Conservation (phyloP, 176 grass and related monocot species). For the Aegilops sharonensis region DNA sequence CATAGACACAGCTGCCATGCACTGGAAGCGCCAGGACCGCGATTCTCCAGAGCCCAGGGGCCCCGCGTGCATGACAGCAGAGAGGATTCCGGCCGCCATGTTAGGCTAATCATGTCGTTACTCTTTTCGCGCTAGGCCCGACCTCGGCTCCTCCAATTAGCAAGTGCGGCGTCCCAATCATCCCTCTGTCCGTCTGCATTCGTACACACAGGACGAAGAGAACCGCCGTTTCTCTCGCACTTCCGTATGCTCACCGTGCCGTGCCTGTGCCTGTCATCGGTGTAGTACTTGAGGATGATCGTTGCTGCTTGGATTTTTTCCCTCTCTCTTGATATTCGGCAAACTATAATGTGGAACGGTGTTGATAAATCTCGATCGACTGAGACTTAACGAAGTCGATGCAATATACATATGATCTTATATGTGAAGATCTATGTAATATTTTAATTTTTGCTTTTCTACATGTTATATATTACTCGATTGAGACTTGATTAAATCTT, state of each 20-base stretch:
- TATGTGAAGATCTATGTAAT: too few relatives aligned
- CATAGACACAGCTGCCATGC: background rate
- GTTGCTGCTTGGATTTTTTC: background rate
- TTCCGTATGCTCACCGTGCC: too few relatives aligned
- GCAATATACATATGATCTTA: too few relatives aligned
- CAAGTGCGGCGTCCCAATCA: constrained; percentile 5
- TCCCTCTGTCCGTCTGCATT: background rate
- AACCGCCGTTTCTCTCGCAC: background rate
- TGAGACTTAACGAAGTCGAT: too few relatives aligned
- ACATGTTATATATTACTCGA: too few relatives aligned
- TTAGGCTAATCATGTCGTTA: background rate
- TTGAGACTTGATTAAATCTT: too few relatives aligned
- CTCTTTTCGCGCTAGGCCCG: background rate
- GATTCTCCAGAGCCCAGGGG: background rate
- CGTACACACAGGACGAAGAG: background rate
- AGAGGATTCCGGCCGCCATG: background rate
- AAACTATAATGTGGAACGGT: too few relatives aligned
- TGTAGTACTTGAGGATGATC: background rate
- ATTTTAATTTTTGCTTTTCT: too few relatives aligned
- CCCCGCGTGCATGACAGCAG: background rate
- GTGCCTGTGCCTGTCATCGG: too few relatives aligned
- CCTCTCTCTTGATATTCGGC: background rate
- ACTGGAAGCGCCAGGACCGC: background rate
- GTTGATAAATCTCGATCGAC: too few relatives aligned
- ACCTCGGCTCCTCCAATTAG: background rate